Evolutionary conservation across 257 asterid species (phyloP).

Genomic region (Gentiana dahurica): DNA sequence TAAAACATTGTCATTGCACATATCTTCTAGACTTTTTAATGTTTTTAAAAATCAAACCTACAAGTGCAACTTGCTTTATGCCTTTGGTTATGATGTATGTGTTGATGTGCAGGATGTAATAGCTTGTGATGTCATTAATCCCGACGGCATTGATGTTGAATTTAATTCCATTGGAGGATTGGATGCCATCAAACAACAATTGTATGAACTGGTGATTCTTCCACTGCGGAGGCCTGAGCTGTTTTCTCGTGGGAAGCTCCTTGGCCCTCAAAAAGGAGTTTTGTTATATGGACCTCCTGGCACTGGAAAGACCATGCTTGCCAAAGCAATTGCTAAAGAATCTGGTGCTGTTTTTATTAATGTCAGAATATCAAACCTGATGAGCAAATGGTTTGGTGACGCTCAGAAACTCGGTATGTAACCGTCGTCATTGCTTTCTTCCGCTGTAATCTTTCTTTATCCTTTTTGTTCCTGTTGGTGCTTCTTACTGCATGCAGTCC

Average conservation of each 20-base stretch:
- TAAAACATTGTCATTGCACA: too few relatives aligned
- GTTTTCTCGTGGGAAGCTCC: slow-evolving; percentile 82
- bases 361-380: slow-evolving; percentile 68
- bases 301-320: slow-evolving; percentile 99
- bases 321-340: slow-evolving; percentile 96
- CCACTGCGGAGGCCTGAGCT: slow-evolving; percentile 83
- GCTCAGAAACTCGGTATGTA: slow-evolving; percentile 79
- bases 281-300: slow-evolving; percentile 96
- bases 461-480: background rate
- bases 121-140: slow-evolving; percentile 92
- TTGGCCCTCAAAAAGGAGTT: slow-evolving; percentile 90
- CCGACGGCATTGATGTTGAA: slow-evolving; percentile 69
- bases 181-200: slow-evolving; percentile 65
- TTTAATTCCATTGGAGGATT: slow-evolving; percentile 82
- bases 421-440: slow-evolving; percentile 7
- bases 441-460: slow-evolving; percentile 5
- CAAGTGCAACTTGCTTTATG: background rate
- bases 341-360: slow-evolving; percentile 90
- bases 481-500: too few relatives aligned
- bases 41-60: background rate
- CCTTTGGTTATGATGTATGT: background rate
- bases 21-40: too few relatives aligned
- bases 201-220: slow-evolving; percentile 82
- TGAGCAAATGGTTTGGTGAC: slow-evolving; percentile 99
- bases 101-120: slow-evolving; percentile 56